Evolutionary conservation across 1,139 yeast species (phyloP).

Genomic region (Candida sp.): DNA sequence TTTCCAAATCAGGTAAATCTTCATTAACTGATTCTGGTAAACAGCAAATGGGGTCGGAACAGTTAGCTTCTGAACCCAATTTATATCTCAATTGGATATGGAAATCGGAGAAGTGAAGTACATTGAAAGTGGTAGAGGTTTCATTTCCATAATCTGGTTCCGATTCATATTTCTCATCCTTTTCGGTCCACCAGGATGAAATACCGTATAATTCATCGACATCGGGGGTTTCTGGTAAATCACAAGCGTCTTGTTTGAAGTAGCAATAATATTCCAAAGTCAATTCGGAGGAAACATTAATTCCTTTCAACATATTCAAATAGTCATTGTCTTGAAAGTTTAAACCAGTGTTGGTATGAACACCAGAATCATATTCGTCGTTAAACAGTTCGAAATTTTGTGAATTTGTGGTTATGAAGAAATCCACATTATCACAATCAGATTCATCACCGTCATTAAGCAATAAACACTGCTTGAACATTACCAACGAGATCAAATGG

Average conservation of each 20-base stretch:
- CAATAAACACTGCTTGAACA: constrained; percentile 34
- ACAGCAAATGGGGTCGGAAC: constrained; percentile 26
- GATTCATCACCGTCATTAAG: constrained; percentile 25
- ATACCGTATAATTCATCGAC: constrained; percentile 30
- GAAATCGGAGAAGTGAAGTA: constrained; percentile 26
- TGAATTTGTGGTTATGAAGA: constrained; percentile 35
- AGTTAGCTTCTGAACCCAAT: constrained; percentile 25
- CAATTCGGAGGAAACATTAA: constrained; percentile 34
- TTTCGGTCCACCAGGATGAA: constrained; percentile 37
- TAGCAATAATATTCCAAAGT: constrained; percentile 47
- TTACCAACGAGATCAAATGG: constrained; percentile 33
- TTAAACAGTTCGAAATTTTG: constrained; percentile 14
- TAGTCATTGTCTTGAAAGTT: constrained; percentile 40
- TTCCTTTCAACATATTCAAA: constrained; percentile 30
- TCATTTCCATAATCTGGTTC: constrained; percentile 23
- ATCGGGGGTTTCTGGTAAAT: constrained; percentile 43
- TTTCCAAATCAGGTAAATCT: constrained; percentile 19
- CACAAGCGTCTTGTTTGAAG: constrained; percentile 38
- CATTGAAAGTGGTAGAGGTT: constrained; percentile 19
- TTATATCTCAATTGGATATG: constrained; percentile 22
- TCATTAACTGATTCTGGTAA: constrained; percentile 26
- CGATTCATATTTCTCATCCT: constrained; percentile 25
- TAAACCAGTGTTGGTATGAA: constrained; percentile 18
- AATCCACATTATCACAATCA: constrained; percentile 34
- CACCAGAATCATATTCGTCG: constrained; percentile 20